Evolutionary conservation across 2,329 filamentous ascomycete species (phyloP), one percentile per base, ranked within the genome.

Genomic region (Cytospora mali): DNA sequence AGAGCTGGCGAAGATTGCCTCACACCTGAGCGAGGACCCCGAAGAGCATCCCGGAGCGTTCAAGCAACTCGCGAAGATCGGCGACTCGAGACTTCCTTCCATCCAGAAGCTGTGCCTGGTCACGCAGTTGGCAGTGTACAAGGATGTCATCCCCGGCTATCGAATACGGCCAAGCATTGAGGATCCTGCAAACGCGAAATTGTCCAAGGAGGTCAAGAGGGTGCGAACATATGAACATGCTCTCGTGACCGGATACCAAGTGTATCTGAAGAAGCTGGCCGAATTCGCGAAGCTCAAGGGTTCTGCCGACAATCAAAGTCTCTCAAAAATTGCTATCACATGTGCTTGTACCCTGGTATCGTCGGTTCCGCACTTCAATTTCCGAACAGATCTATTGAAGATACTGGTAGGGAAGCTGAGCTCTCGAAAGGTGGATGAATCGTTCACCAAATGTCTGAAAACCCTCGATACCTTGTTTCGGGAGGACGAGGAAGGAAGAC

Each of bases 351-450:
- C 85, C 31, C 82, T 99, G 18, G 77, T 98, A 48, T 86, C 85
- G 23, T 83, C 89, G 1, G 93, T 97, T 0, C 92, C 95, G 4
- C 96, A 99, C 78, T 99, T 99, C 85, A 99, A 99, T 80, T 97
- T 96, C 76, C 89, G 95, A 48, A 84, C 83, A 55, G 94, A 99
- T 58, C 80, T 99, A 58, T 79, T 99, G 65, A 92, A 91, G 75
- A 94, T 98, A 62, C 74, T 99, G 16, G 88, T 97, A 25, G 87
- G 88, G 68, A 95, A 95, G 74, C 81, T 99, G 39, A 93, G 91
- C 71, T 84, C 82, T 62, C 86, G 87, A 68, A 84, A 83, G 59
- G 77, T 91, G 1, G 91, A 96, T 71, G 82, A 81, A 2, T 89
- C 96, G 66, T 95, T 92, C 68, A 75, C 84, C 66, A 93, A 91